Evolutionary conservation across 1,284 basidiomycete species (phyloP).

Genomic region (Pholiota adiposa): DNA sequence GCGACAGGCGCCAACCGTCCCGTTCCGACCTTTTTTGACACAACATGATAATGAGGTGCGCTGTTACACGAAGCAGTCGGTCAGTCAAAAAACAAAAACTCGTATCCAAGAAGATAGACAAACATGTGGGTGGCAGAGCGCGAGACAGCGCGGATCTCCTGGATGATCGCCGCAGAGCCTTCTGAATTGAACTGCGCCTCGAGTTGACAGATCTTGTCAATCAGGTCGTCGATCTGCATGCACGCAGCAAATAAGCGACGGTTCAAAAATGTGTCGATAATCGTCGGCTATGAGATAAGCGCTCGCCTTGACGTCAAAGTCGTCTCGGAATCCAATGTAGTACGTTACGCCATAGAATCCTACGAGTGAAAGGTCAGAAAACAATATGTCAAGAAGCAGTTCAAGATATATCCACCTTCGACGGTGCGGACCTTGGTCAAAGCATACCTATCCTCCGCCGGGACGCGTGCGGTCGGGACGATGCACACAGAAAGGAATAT

Average conservation of each 20-base stretch:
- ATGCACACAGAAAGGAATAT: slow-evolving; percentile 64
- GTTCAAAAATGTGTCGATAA: background rate
- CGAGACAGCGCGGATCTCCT: slow-evolving; percentile 47
- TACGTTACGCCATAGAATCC: slow-evolving; percentile 68
- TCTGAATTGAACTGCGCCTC: slow-evolving; percentile 45
- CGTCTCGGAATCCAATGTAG: slow-evolving; percentile 64
- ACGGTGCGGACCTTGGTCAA: slow-evolving; percentile 58
- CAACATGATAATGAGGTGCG: slow-evolving; percentile 63
- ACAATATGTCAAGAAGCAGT: background rate
- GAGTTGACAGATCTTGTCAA: slow-evolving; percentile 52
- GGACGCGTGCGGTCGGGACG: slow-evolving; percentile 51
- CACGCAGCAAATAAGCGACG: background rate
- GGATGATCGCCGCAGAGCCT: slow-evolving; percentile 33
- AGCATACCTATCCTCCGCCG: slow-evolving; percentile 50
- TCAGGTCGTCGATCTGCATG: slow-evolving; percentile 46
- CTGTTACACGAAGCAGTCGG: slow-evolving; percentile 35
- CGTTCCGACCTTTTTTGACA: slow-evolving; percentile 42
- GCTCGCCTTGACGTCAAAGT: slow-evolving; percentile 48
- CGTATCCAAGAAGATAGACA: slow-evolving; percentile 20
- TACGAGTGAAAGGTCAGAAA: slow-evolving; percentile 19
- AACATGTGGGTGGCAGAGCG: slow-evolving; percentile 62
- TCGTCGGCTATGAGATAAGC: background rate
- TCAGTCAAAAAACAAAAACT: background rate
- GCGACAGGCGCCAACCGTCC: slow-evolving; percentile 37
- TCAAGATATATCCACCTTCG: slow-evolving; percentile 41